Evolutionary conservation across 345 rosid species (phyloP).

Genomic region (Eucalyptus regnans): DNA sequence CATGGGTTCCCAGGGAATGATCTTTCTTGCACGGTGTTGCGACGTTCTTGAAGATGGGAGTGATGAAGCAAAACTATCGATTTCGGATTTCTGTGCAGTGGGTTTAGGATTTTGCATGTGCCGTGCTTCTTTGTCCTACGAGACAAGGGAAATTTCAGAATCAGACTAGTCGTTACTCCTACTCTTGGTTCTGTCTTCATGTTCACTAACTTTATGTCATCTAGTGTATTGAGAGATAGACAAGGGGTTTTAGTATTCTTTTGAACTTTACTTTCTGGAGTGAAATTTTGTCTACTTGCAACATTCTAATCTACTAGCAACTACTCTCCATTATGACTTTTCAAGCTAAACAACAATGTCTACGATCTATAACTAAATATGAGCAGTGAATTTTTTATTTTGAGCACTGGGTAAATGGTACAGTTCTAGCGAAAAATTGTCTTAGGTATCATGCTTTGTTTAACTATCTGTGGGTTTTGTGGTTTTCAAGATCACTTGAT

Average conservation of each 20-base stretch:
- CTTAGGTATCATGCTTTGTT: not conserved
- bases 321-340: not conserved
- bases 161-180: not conserved
- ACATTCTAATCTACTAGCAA: not conserved
- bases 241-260: not conserved
- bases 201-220: not conserved
- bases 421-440: not conserved
- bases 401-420: not conserved
- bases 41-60: not conserved
- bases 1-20: not conserved
- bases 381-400: not conserved
- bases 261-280: not conserved
- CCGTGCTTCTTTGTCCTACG: not conserved
- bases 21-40: not conserved
- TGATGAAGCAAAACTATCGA: not conserved
- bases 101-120: not conserved
- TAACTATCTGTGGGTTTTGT: not conserved
- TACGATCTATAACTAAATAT: accelerated
- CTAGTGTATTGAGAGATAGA: not conserved
- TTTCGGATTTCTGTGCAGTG: not conserved
- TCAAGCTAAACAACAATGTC: not conserved
- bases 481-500: not conserved
- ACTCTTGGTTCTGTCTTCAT: not conserved
- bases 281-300: not conserved
- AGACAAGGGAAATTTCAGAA: not conserved